These are phyloP conservation scores for Fusarium duplospermum DNA, from an alignment of 2,329 filamentous ascomycete genomes.

Conservation along the genomic window DNA sequence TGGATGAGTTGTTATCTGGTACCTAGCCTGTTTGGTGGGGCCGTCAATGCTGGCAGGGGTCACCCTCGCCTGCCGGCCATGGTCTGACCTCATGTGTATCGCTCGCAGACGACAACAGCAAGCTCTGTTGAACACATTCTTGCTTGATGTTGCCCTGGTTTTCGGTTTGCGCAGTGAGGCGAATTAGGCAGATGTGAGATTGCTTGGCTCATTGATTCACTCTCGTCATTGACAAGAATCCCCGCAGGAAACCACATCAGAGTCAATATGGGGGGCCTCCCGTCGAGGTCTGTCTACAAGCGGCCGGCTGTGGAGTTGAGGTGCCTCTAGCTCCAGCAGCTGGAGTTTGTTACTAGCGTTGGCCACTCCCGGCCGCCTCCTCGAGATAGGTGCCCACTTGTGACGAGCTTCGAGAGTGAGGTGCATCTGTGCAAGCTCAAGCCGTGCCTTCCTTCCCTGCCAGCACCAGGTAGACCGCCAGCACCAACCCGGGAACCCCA, in stretches of 20 bases:
- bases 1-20: constrained; percentile 11
- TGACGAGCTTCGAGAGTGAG: constrained; percentile 20
- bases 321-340: constrained; percentile 17
- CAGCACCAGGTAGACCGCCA: constrained; percentile 27
- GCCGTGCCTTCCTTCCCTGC: constrained; percentile 32
- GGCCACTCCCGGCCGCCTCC: constrained; percentile 33
- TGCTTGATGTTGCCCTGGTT: constrained; percentile 16
- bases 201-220: constrained; percentile 26
- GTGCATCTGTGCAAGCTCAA: constrained; percentile 3
- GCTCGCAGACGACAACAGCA: constrained; percentile 19
- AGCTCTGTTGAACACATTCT: constrained; percentile 5
- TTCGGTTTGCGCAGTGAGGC: constrained; percentile 2
- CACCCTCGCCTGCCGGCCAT: constrained; percentile 19
- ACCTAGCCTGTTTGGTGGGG: constrained; percentile 21
- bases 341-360: constrained; percentile 30
- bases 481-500: constrained; percentile 25
- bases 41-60: constrained; percentile 23
- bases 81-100: constrained; percentile 37
- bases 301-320: constrained; percentile 13
- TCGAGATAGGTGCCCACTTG: constrained; percentile 28
- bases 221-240: constrained; percentile 19
- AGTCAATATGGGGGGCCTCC: constrained; percentile 25
- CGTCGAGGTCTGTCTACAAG: constrained; percentile 19
- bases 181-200: constrained; percentile 4
- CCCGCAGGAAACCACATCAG: constrained; percentile 24